Conservation (phyloP, 768 basidiomycete species). For the Rhodotorula diobovata region DNA sequence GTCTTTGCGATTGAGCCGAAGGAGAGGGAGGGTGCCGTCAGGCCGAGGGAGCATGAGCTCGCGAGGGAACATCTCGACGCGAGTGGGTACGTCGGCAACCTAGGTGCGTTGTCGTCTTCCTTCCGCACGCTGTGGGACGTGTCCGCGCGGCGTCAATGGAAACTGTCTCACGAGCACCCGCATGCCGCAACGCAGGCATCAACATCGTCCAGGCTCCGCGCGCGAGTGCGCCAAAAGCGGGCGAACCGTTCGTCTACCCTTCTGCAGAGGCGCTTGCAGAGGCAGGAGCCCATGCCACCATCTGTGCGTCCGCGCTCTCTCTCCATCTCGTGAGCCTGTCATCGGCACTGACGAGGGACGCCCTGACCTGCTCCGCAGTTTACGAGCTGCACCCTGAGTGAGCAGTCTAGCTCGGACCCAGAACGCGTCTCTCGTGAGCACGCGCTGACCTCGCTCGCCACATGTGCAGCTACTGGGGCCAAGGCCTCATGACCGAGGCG, state of each 20-base stretch:
- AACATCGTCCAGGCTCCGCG: too few species aligned
- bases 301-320: neutral
- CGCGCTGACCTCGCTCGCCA: neutral
- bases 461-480: constrained; percentile 3
- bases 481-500: constrained; percentile 19
- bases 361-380: neutral
- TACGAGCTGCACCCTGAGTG: constrained; percentile 26
- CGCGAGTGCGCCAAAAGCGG: neutral
- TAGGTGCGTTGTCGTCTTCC: neutral
- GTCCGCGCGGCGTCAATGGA: too few species aligned
- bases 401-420: neutral
- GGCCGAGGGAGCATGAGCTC: neutral
- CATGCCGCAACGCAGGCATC: neutral
- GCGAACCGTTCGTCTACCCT: neutral
- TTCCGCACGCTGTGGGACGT: neutral
- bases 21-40: neutral
- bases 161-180: too few species aligned
- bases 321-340: neutral
- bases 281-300: neutral
- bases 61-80: constrained; percentile 2
- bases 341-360: too few species aligned
- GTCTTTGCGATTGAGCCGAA: constrained; percentile 18
- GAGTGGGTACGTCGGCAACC: constrained; percentile 18
- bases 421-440: neutral
- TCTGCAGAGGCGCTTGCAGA: neutral